Percentiles rank a stretch among this genome's conserved stretches.
Conservation (phyloP, 2,329 filamentous ascomycete genomes). For the Monilinia vaccinii-corymbosi region DNA sequence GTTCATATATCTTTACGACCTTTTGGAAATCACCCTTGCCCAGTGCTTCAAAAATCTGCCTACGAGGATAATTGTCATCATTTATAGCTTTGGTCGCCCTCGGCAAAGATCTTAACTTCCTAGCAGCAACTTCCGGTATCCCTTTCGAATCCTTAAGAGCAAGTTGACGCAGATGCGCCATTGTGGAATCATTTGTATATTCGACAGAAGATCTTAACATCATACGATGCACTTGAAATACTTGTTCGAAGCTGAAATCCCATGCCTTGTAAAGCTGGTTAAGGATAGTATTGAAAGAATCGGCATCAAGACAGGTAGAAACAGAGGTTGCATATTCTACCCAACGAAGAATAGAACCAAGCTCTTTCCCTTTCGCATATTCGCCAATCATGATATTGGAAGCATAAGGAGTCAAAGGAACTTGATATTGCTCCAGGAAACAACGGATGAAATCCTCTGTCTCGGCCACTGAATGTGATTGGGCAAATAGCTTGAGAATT, state of each 20-base stretch:
- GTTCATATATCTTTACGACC: conserved; percentile 22
- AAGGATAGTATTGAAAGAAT: conserved; percentile 26
- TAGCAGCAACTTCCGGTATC: background rate
- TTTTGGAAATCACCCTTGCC: conserved; percentile 13
- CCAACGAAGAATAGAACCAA: conserved; percentile 25
- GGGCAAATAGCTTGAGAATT: conserved; percentile 24
- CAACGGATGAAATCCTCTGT: conserved; percentile 24
- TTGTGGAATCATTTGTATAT: conserved; percentile 15
- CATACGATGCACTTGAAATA: conserved; percentile 16
- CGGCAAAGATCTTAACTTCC: background rate
- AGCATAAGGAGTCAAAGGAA: conserved; percentile 18
- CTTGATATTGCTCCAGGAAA: conserved; percentile 17
- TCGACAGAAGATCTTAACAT: conserved; percentile 5
- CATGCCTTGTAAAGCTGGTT: conserved; percentile 19
- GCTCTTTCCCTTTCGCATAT: conserved; percentile 24
- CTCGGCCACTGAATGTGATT: conserved; percentile 22
- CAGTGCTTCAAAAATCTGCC: conserved; percentile 18
- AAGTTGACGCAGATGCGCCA: conserved; percentile 18
- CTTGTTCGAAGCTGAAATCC: conserved; percentile 21
- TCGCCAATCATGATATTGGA: conserved; percentile 23
- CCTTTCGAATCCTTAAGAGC: conserved; percentile 11
- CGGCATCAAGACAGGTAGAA: conserved; percentile 15
- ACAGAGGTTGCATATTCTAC: conserved; percentile 20
- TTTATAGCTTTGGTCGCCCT: background rate
- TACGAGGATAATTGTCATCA: conserved; percentile 11